phyloP scores from a whole-genome alignment of 164 flowering plant species.

The Malania oleifera region DNA sequence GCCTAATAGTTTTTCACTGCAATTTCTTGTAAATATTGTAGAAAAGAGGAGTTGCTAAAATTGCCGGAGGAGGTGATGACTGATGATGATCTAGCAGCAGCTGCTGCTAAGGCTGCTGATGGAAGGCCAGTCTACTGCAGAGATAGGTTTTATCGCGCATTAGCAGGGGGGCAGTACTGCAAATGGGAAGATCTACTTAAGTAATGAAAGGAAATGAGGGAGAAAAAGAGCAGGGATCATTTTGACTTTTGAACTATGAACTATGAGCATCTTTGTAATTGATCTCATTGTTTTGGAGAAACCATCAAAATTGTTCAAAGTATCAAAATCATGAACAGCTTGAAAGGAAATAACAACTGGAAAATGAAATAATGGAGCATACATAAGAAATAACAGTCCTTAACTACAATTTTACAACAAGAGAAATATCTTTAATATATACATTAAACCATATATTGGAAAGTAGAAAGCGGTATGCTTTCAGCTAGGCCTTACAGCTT shows the following conservation, averaged over 20 bases:
- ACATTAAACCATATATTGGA: background rate
- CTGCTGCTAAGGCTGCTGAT: constrained; percentile 96
- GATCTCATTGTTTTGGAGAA: background rate
- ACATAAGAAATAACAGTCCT: background rate
- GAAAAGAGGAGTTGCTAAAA: constrained; percentile 73
- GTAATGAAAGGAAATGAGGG: constrained; percentile 15
- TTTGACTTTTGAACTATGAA: background rate
- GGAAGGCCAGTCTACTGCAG: constrained; percentile 98
- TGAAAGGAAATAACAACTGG: background rate
- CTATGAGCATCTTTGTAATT: background rate
- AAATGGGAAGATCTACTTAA: constrained; percentile 92
- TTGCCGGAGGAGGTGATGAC: constrained; percentile 65
- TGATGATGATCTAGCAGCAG: constrained; percentile 89
- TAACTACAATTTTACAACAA: background rate
- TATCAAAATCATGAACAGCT: background rate
- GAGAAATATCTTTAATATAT: background rate
- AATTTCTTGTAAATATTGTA: constrained; percentile 14
- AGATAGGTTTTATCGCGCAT: constrained; percentile 84
- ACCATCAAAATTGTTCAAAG: background rate
- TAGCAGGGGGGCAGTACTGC: constrained; percentile 98
- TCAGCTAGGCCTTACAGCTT: background rate
- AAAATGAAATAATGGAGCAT: background rate
- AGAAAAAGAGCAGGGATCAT: constrained; percentile 5
- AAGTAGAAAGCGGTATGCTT: background rate
- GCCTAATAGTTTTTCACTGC: background rate